These are phyloP conservation scores for Vigna angularis DNA, from an alignment of 306 rosid genomes.

Conservation along the genomic window DNA sequence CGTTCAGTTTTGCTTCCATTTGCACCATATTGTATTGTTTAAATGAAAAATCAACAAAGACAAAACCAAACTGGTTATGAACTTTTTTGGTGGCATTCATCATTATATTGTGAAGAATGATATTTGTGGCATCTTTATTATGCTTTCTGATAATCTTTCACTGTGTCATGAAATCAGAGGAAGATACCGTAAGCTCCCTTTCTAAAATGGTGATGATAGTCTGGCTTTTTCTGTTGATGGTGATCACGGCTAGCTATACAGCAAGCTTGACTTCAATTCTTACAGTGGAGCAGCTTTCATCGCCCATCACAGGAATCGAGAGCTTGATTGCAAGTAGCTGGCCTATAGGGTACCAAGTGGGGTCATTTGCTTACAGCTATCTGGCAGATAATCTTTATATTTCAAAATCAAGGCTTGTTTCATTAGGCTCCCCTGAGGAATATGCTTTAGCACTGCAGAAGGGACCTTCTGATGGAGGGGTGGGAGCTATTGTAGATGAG, in stretches of 20 bases:
- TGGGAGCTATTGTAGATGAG: slow-evolving; percentile 92
- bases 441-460: slow-evolving; percentile 72
- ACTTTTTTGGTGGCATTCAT: slow-evolving; percentile 35
- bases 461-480: slow-evolving; percentile 87
- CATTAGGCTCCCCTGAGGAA: slow-evolving; percentile 85
- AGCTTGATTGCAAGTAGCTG: slow-evolving; percentile 75
- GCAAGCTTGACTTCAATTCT: slow-evolving; percentile 96
- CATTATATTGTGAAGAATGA: slow-evolving; percentile 21
- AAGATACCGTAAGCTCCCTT: slow-evolving; percentile 73
- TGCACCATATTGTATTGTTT: neutral
- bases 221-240: slow-evolving; percentile 96
- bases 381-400: slow-evolving; percentile 73
- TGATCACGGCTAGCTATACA: slow-evolving; percentile 91
- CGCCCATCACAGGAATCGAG: slow-evolving; percentile 88
- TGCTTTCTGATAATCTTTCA: slow-evolving; percentile 41
- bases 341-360: slow-evolving; percentile 95
- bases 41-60: slow-evolving; percentile 6
- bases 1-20: slow-evolving; percentile 1
- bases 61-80: slow-evolving; percentile 18
- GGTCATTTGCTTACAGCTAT: slow-evolving; percentile 88
- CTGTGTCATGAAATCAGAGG: slow-evolving; percentile 72
- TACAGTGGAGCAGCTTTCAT: slow-evolving; percentile 89
- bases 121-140: slow-evolving; percentile 28
- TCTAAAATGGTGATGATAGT: slow-evolving; percentile 94
- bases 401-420: slow-evolving; percentile 68